Evolutionary conservation across 768 basidiomycete species (phyloP).

Genomic region (Gyrodon lividus): DNA sequence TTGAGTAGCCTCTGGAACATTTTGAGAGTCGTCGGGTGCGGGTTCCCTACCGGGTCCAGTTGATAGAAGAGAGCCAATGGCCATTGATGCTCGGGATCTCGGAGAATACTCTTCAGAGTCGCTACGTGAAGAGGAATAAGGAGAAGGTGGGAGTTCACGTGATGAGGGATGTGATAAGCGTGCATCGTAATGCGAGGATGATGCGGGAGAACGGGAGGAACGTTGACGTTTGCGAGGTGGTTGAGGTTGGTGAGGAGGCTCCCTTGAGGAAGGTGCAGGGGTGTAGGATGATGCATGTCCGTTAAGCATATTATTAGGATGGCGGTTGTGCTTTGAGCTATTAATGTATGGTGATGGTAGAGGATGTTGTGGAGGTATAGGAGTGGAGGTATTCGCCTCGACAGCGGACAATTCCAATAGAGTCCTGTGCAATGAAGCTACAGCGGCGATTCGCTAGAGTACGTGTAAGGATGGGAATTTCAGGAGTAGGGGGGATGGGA

Average conservation of each 20-base stretch:
- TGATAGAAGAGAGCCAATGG: conserved; percentile 73
- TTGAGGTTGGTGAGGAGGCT: conserved; percentile 34
- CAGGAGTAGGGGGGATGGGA: conserved; percentile 9
- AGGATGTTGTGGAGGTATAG: conserved; percentile 33
- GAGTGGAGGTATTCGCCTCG: conserved; percentile 32
- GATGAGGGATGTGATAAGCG: conserved; percentile 34
- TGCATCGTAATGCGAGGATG: conserved; percentile 37
- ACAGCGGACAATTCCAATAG: conserved; percentile 57
- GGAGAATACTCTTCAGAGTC: conserved; percentile 71
- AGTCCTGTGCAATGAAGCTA: conserved; percentile 67
- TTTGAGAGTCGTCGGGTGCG: conserved; percentile 26
- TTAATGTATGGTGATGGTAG: conserved; percentile 36
- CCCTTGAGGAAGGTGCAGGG: conserved; percentile 18
- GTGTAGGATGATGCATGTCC: conserved; percentile 15
- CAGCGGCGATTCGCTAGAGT: conserved; percentile 64
- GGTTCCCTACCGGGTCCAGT: conserved; percentile 36
- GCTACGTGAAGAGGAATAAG: conserved; percentile 70
- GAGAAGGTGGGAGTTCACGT: conserved; percentile 66
- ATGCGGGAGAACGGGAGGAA: conserved; percentile 54
- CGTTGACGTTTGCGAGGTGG: conserved; percentile 65
- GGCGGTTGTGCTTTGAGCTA: conserved; percentile 21
- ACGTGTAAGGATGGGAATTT: conserved; percentile 6
- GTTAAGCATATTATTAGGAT: conserved; percentile 14
- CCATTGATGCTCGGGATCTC: conserved; percentile 72
- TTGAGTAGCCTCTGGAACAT: conserved; percentile 17